A percentile compares a stretch with the other conserved stretches of the same genome.
phyloP scores from a whole-genome alignment of 2,329 filamentous ascomycete genomes.

The Hortaea sp. region DNA sequence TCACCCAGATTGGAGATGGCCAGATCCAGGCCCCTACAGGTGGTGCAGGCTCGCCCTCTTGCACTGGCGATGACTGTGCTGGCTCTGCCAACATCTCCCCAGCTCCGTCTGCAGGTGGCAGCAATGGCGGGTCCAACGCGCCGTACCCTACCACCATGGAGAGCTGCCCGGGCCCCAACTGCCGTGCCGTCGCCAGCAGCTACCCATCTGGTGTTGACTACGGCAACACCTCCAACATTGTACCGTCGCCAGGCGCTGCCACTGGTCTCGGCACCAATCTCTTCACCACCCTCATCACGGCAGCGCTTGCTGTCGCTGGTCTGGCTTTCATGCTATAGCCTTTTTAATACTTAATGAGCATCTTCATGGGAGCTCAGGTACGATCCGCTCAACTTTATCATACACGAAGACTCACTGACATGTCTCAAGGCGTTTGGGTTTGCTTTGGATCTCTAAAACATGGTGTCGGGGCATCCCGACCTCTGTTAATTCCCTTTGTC shows the following conservation, averaged over 20 bases:
- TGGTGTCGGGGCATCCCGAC: not conserved
- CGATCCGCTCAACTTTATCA: not conserved
- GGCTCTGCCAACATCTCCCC: constrained; percentile 4
- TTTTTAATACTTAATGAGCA: constrained; percentile 1
- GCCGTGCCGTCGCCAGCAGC: constrained; percentile 11
- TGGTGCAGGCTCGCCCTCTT: constrained; percentile 7
- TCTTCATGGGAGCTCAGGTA: not conserved
- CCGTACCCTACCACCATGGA: constrained; percentile 10
- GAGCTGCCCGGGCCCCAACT: constrained; percentile 1
- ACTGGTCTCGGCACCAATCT: constrained; percentile 1
- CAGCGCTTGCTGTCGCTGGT: constrained; percentile 1
- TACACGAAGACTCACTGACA: not conserved
- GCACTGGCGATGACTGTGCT: constrained; percentile 4
- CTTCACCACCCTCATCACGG: constrained; percentile 2
- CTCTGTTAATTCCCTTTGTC: constrained; percentile 2
- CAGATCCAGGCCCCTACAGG: no score
- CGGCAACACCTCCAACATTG: constrained; percentile 8
- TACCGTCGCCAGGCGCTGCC: constrained; percentile 3
- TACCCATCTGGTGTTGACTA: constrained; percentile 5
- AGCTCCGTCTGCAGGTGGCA: not conserved
- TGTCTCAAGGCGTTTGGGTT: constrained; percentile 1
- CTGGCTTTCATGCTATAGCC: constrained; percentile 7
- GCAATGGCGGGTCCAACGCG: not conserved
- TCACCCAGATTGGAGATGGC: no score
- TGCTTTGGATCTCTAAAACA: not conserved